Evolutionary conservation across 2,329 filamentous ascomycete species (phyloP).

Genomic region (Fusarium zealandicum): DNA sequence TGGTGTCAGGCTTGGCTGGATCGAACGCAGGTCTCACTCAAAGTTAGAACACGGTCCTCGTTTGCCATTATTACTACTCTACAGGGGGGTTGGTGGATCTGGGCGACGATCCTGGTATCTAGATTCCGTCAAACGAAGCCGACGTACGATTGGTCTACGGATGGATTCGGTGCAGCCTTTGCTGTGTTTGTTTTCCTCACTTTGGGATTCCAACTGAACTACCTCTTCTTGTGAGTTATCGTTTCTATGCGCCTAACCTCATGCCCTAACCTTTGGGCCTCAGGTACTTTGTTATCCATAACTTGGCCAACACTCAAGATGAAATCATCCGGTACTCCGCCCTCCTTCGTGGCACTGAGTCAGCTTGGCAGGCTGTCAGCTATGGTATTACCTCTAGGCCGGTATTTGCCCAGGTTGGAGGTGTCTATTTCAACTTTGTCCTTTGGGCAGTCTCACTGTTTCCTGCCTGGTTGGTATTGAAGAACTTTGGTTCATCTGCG

Average conservation of each 20-base stretch:
- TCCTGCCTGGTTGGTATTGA: constrained; percentile 72
- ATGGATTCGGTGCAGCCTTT: constrained; percentile 71
- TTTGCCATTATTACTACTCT: constrained; percentile 63
- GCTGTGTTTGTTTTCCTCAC: constrained; percentile 72
- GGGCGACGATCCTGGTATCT: constrained; percentile 71
- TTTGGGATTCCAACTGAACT: constrained; percentile 75
- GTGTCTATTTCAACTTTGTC: constrained; percentile 73
- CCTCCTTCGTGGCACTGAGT: constrained; percentile 73
- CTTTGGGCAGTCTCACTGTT: constrained; percentile 70
- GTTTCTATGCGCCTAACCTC: accelerated
- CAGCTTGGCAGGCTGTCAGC: constrained; percentile 75
- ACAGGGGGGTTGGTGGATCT: constrained; percentile 76
- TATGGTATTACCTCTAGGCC: constrained; percentile 71
- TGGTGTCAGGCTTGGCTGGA: constrained; percentile 62
- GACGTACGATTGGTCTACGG: constrained; percentile 69
- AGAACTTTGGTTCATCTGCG: constrained; percentile 45
- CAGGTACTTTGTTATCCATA: constrained; percentile 74
- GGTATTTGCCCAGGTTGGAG: constrained; percentile 70
- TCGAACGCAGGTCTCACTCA: constrained; percentile 60
- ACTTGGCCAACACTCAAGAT: constrained; percentile 66
- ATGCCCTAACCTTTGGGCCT: not conserved
- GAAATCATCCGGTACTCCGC: constrained; percentile 74
- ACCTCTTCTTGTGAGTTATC: constrained; percentile 67
- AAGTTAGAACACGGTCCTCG: constrained; percentile 59
- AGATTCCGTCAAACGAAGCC: constrained; percentile 64